Conservation (phyloP, 495 filamentous ascomycete species). For the Talaromyces stipitatus region DNA sequence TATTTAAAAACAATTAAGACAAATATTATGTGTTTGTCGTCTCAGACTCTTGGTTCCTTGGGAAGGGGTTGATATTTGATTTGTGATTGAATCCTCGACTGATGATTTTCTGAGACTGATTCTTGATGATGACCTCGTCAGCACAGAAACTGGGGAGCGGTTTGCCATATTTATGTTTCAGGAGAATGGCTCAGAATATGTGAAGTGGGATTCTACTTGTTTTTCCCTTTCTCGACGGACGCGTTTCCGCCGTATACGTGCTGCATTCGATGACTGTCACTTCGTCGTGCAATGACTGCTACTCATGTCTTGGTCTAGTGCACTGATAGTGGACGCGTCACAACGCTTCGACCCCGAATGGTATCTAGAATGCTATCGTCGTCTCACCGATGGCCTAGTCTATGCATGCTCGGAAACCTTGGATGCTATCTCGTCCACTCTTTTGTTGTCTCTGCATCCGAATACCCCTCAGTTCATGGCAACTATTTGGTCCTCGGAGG, state of each 20-base stretch:
- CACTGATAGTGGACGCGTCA: conserved; percentile 6
- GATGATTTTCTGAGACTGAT: conserved; percentile 28
- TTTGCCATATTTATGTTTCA: conserved; percentile 42
- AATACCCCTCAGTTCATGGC: conserved; percentile 36
- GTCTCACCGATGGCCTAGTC: conserved; percentile 4
- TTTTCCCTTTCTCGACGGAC: conserved; percentile 1
- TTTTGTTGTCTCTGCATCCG: conserved; percentile 8
- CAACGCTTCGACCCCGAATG: background rate
- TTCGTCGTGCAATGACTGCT: conserved; percentile 3
- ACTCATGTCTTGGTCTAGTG: conserved; percentile 6
- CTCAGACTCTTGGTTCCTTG: background rate
- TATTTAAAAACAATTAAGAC: background rate
- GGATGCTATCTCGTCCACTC: conserved; percentile 7
- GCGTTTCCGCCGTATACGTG: background rate
- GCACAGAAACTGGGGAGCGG: conserved; percentile 20
- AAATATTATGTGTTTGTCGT: background rate
- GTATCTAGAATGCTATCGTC: conserved; percentile 3
- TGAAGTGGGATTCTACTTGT: background rate
- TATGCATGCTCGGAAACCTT: conserved; percentile 3
- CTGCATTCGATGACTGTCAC: background rate
- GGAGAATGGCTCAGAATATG: conserved; percentile 22
- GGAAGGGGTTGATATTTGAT: conserved; percentile 8
- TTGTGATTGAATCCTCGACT: conserved; percentile 20
- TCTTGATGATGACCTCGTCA: conserved; percentile 20
- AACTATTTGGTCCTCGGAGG: background rate